Evolutionary conservation across 768 basidiomycete species (phyloP).

Genomic region (Boletellus sp.): DNA sequence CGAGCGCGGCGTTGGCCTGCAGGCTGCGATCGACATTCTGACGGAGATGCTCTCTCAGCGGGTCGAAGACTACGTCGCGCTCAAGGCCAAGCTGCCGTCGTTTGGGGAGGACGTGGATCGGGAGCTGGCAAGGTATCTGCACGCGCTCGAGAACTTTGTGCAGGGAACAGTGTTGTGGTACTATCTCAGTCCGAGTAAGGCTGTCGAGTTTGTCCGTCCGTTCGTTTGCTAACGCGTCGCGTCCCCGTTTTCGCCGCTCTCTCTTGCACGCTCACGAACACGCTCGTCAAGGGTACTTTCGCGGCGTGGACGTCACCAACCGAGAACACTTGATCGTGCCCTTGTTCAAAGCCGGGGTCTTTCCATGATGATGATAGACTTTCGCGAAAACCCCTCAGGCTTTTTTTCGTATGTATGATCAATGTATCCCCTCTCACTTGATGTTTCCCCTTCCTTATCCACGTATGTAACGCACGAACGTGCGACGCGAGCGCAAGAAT

Average conservation of each 20-base stretch:
- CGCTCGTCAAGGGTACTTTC: constrained; percentile 28
- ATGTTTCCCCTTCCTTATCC: too few relatives aligned
- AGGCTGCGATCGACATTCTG: constrained; percentile 34
- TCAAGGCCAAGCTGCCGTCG: constrained; percentile 34
- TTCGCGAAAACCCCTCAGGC: too few relatives aligned
- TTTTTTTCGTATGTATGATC: too few relatives aligned
- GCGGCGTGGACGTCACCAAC: constrained; percentile 32
- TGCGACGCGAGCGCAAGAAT: too few relatives aligned
- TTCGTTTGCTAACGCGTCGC: too few relatives aligned
- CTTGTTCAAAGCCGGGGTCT: constrained; percentile 25
- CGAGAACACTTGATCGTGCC: constrained; percentile 28
- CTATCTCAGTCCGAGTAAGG: constrained; percentile 38
- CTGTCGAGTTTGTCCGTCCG: not conserved
- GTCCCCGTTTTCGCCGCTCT: too few relatives aligned
- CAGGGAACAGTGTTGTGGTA: constrained; percentile 40
- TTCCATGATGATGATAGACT: too few relatives aligned
- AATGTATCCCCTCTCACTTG: too few relatives aligned
- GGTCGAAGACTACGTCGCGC: constrained; percentile 30
- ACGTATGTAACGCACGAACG: too few relatives aligned
- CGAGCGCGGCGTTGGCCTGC: constrained; percentile 31
- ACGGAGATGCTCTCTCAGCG: constrained; percentile 37
- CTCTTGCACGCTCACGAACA: too few relatives aligned
- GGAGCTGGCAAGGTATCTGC: constrained; percentile 33
- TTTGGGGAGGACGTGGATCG: constrained; percentile 34
- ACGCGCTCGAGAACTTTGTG: constrained; percentile 36